Evolutionary conservation across 768 basidiomycete genomes (phyloP), one percentile per base, ranked within the genome.

Genomic region (Suillus americanus): DNA sequence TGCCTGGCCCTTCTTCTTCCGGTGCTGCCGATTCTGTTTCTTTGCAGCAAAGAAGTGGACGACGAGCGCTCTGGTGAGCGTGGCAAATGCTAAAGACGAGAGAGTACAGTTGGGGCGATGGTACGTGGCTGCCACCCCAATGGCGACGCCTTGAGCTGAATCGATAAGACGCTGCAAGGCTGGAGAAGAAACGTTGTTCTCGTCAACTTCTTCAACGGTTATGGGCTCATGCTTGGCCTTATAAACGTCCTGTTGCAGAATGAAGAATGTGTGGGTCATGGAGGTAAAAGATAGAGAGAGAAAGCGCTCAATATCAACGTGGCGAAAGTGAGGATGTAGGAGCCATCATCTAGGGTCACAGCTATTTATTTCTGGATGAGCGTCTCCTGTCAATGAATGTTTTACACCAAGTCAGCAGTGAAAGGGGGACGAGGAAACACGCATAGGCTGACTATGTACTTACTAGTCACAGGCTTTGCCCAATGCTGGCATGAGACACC

Each of bases 71-170:
- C 66, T 70, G 0, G 77, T 72, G 7, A 66, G 54, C 0, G 83
- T 78, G 5, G 83, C 72, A 46, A 86, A 74, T 0, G 82, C 81
- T 2, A 86, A 68, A 1, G 70, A 69, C 0, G 71, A 74, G 12
- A 86, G 66, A 12, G 68, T 65, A 41, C 78, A 77, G 5, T 74
- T 71, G 1, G 74, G 9, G 5, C 75, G 78, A 65, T 75, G 78
- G 64, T 82, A 84, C 0, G 74, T 72, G 0, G 83, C 80, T 14
- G 85, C 78, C 5, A 86, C 62, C 3, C 85, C 85, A 35, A 83
- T 63, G 25, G 67, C 43, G 28, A 69, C 62, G 23, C 71, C 71
- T 9, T 60, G 30, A n/a, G 73, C 61, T 0, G 77, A 68, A n/a
- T 71, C 62, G 45, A 79, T 51, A 33, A 85, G 77, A 0, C 63